A percentile compares a stretch with the other conserved stretches of the same genome.
These are phyloP conservation scores for Scedosporium apiospermum DNA, from an alignment of 2,329 filamentous ascomycete species.

Conservation along the genomic window DNA sequence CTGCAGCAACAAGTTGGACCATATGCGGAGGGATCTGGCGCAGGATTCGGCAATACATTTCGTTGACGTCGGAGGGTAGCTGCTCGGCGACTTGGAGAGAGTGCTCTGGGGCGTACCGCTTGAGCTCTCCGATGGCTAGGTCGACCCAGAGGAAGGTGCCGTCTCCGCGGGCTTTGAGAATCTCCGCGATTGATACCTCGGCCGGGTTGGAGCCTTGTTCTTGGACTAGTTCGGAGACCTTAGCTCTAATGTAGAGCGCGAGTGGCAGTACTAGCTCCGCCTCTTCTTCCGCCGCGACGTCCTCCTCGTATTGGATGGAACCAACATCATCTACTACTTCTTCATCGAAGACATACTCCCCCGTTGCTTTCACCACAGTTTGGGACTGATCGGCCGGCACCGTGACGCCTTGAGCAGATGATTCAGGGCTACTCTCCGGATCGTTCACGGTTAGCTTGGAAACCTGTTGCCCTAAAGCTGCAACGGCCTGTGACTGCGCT, in stretches of 20 bases:
- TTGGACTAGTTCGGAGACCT: not conserved
- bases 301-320: not conserved
- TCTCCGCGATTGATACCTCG: slow-evolving; percentile 6
- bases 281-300: not conserved
- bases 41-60: slow-evolving; percentile 1
- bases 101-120: slow-evolving; percentile 12
- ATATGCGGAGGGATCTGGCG: not conserved
- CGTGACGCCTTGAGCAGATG: not conserved
- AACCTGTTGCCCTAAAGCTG: not conserved
- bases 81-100: slow-evolving; percentile 11
- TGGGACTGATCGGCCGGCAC: not conserved
- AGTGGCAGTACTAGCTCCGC: not conserved
- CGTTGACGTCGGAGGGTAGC: slow-evolving; percentile 9
- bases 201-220: not conserved
- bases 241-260: not conserved
- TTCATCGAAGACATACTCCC: not conserved
- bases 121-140: slow-evolving; percentile 14
- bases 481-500: not conserved
- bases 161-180: slow-evolving; percentile 13
- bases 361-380: not conserved
- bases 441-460: not conserved
- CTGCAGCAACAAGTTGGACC: not conserved
- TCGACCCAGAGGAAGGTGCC: slow-evolving; percentile 17
- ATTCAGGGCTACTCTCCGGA: not conserved
- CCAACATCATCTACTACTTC: not conserved